A percentile compares a stretch with the other conserved stretches of the same genome.
phyloP scores from a whole-genome alignment of 2,329 filamentous ascomycete species.

The Colletotrichum costaricense region DNA sequence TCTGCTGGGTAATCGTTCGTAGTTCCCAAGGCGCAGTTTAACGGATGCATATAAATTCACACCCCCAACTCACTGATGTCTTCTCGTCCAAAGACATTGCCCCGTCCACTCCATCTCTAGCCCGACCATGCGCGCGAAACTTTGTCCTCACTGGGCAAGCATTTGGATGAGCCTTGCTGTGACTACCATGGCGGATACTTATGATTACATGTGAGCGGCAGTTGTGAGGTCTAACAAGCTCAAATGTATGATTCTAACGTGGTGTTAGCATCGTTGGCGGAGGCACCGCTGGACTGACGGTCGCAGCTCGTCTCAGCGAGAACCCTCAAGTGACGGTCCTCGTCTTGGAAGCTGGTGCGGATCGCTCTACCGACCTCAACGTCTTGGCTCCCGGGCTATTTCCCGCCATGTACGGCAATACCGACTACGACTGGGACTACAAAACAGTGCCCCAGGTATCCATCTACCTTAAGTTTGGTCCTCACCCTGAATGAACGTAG shows the following conservation, averaged over 20 bases:
- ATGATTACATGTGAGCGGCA: slow-evolving; percentile 25
- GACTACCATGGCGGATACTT: slow-evolving; percentile 5
- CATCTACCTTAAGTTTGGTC: not conserved
- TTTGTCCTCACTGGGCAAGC: not conserved
- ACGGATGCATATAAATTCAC: not conserved
- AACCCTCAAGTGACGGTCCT: slow-evolving; percentile 13
- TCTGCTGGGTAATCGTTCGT: not conserved
- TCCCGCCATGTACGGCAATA: slow-evolving; percentile 36
- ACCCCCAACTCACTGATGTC: not conserved
- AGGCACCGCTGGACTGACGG: slow-evolving; percentile 64
- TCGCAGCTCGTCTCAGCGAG: slow-evolving; percentile 60
- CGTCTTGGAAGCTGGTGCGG: slow-evolving; percentile 36
- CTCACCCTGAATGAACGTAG: too few relatives aligned
- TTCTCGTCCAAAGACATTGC: not conserved
- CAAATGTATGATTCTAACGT: slow-evolving; percentile 3
- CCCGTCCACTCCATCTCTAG: too few relatives aligned
- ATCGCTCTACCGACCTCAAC: slow-evolving; percentile 32
- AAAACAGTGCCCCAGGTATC: slow-evolving; percentile 38
- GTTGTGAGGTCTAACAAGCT: slow-evolving; percentile 10
- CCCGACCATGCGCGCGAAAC: not conserved
- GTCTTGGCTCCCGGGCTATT: slow-evolving; percentile 37
- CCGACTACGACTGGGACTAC: slow-evolving; percentile 39
- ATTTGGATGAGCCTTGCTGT: not conserved
- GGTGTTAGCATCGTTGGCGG: slow-evolving; percentile 62
- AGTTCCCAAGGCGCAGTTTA: not conserved